These are phyloP conservation scores for Cystobasidiaceae sp. DNA, from an alignment of 1,284 basidiomycete species.

Conservation along the genomic window DNA sequence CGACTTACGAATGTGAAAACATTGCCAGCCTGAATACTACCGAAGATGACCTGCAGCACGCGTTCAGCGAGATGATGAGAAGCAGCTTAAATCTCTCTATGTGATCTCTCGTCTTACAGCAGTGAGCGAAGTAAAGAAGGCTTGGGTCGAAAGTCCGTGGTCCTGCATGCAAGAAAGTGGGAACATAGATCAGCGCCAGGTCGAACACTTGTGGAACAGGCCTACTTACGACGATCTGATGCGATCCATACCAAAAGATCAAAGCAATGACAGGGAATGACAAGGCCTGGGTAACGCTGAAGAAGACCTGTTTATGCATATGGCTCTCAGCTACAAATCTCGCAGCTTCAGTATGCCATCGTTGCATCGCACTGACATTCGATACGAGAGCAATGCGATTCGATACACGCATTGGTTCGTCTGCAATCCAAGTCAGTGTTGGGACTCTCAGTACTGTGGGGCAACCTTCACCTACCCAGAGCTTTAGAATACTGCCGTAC, in stretches of 20 bases:
- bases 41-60: slow-evolving; percentile 12
- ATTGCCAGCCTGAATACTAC: slow-evolving; percentile 1
- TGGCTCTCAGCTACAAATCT: background rate
- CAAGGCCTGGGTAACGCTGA: slow-evolving; percentile 8
- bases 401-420: slow-evolving; percentile 12
- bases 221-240: slow-evolving; percentile 11
- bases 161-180: too few species aligned
- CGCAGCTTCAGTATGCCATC: background rate
- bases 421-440: background rate
- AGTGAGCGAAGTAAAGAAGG: slow-evolving; percentile 32
- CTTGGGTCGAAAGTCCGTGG: background rate
- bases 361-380: background rate
- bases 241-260: slow-evolving; percentile 29
- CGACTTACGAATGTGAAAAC: slow-evolving; percentile 25
- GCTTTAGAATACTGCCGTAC: slow-evolving; percentile 4
- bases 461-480: background rate
- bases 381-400: slow-evolving; percentile 1
- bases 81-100: too few species aligned
- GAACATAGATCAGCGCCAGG: too few species aligned
- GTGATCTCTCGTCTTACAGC: too few species aligned
- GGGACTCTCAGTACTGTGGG: background rate
- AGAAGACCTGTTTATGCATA: slow-evolving; percentile 44
- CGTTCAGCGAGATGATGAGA: too few species aligned
- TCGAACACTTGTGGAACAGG: too few species aligned
- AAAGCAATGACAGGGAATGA: slow-evolving; percentile 29